Evolutionary conservation across 2,329 filamentous ascomycete genomes (phyloP), one percentile per base, ranked within the genome.

Genomic region (Claviceps purpurea): DNA sequence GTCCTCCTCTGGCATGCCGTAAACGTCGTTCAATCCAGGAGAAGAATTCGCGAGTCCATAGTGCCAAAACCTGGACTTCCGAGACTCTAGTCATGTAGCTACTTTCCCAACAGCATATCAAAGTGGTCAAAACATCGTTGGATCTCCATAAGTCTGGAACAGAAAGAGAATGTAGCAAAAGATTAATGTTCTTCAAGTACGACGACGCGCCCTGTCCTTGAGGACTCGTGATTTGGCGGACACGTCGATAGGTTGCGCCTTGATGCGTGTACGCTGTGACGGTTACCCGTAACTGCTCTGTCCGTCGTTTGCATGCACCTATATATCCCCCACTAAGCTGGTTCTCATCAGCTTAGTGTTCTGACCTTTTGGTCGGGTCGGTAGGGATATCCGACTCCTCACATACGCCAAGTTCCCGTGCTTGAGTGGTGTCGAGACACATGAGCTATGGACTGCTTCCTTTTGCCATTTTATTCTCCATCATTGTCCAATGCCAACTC

Each of bases 31-130:
- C 0, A 65, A 62, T 0, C 73, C 72, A 0, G 75, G 74, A 78
- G 61, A 0, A 71, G 69, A 3, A 76, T 68, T 0, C 71, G 73
- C 0, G 73, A 75, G 53, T 78, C 75, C 26, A 77, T 74, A 6
- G 77, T 73, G 3, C 75, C 74, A 0, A 70, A 74, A 26, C 73
- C 71, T 0, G 75, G 74, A 13, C 76, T 68, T 2, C 70, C 4
- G 74, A 73, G 3, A 78, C 62, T 55, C 77, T 75, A 4, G 75
- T 74, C 14, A 78, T 67, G 48, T 76, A 75, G 56, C 77, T 74
- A 44, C 73, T 76, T 76, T 47, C 16, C 11, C 22, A 16, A 14
- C 20, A 18, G n/a, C 22, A n/a, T 45, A 34, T 52, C 18, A 52
- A 47, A 1, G 5, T 24, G 22, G 22, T 43, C 22, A 24, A 11